Base-by-base conservation (phyloP, 495 filamentous ascomycete genomes). In the Daldinia concentrica region DNA sequence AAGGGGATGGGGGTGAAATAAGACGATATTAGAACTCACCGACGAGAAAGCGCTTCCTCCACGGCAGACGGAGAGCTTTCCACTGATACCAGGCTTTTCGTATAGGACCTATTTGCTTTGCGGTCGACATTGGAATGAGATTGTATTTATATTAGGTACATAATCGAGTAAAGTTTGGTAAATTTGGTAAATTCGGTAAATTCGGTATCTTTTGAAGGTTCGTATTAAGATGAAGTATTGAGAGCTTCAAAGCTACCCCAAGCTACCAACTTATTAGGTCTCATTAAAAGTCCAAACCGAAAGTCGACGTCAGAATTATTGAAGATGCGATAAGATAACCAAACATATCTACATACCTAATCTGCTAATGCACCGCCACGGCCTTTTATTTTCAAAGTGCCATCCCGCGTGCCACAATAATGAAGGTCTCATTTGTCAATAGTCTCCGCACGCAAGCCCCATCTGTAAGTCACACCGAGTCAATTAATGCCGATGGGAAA, bases 41-140 rank as follows among this genome's bases (percentile, higher is more conserved):
- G 65, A 91, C 86, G 45, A 97, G 88, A 78, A 90, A 93, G 45
- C 87, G 87, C 69, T 86, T 90, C 69, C 95, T 87, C 95, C 95
- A 98, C 61, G 95, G 95, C 2, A 98, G 82, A 39, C 87, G 85
- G 27, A 96, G 82, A 24, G 86, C 84, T 75, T 97, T 97, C 93
- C 93, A 99, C 76, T 88, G 91, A 73, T 89, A 91, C 92, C 93
- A 98, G 27, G 82, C 76, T 58, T 76, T 75, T 32, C 78, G 72
- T 34, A 87, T 56, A 15, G 81, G 76, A 12, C 82, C 75, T 54
- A 80, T 66, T 48, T 77, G 77, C 63, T 76, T 78, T 17, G 65
- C 36, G 39, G 76, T 54, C n/a, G 59, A 58, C 66, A 71, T 74
- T 36, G 34, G n/a, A 17, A 14, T 34, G 12, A 2, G 19, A 9